phyloP scores from a whole-genome alignment of 345 rosid species.

The Mercurialis annua region DNA sequence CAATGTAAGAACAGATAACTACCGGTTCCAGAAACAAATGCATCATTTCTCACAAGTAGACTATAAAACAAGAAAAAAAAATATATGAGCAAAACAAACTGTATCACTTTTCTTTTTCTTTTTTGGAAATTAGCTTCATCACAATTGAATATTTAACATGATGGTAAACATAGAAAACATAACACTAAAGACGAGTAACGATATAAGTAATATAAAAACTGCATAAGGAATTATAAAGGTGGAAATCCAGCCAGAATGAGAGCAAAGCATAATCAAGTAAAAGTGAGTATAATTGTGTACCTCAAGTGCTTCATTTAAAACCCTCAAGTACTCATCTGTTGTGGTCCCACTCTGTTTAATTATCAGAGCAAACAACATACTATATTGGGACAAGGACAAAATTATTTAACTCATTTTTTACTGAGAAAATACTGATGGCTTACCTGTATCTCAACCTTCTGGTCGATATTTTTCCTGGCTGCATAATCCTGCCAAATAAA shows the following conservation, averaged over 20 bases:
- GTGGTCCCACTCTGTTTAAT: constrained; percentile 68
- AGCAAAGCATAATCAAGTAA: constrained; percentile 5
- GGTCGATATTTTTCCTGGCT: constrained; percentile 70
- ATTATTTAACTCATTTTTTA: constrained; percentile 8
- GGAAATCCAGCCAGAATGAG: not conserved
- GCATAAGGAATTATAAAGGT: not conserved
- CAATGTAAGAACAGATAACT: not conserved
- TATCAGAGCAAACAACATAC: constrained; percentile 10
- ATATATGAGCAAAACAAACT: too few relatives aligned
- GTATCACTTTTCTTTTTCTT: too few relatives aligned
- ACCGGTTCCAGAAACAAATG: not conserved
- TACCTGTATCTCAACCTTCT: constrained; percentile 82
- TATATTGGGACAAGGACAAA: constrained; percentile 8
- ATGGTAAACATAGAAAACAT: not conserved
- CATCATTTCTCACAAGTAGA: not conserved
- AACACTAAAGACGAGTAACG: not conserved
- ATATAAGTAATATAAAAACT: not conserved
- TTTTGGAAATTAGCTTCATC: not conserved
- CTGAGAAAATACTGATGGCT: constrained; percentile 14
- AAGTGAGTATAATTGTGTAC: constrained; percentile 31
- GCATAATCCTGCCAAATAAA: constrained; percentile 51
- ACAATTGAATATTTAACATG: not conserved
- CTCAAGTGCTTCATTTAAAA: constrained; percentile 85
- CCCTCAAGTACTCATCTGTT: constrained; percentile 63
- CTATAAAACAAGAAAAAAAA: not conserved